Evolutionary conservation across 2,329 filamentous ascomycete genomes (phyloP).

Genomic region (Fusarium torreyae): DNA sequence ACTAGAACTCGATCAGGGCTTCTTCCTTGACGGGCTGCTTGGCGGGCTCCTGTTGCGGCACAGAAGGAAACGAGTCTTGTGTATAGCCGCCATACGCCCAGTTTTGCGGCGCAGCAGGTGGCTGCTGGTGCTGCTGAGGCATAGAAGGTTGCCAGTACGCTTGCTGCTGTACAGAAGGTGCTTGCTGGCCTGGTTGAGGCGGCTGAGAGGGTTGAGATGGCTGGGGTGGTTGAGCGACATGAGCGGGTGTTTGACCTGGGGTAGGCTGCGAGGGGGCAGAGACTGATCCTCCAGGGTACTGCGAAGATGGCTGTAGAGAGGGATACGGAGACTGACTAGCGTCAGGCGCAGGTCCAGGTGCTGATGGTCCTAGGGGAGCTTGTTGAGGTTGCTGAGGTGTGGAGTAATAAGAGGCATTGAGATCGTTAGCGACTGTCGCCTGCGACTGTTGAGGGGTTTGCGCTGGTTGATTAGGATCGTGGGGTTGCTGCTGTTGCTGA

Average conservation of each 20-base stretch:
- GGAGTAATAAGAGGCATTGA: constrained; percentile 73
- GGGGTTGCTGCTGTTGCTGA: constrained; percentile 45
- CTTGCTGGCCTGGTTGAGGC: constrained; percentile 48
- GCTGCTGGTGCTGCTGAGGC: constrained; percentile 51
- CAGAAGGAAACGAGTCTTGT: constrained; percentile 75
- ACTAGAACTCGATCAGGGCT: constrained; percentile 82
- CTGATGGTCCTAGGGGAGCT: constrained; percentile 56
- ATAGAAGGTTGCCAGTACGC: constrained; percentile 56
- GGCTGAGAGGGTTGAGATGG: constrained; percentile 48
- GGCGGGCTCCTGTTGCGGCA: constrained; percentile 63
- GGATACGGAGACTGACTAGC: constrained; percentile 66
- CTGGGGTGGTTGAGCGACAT: constrained; percentile 51
- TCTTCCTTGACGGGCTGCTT: constrained; percentile 76
- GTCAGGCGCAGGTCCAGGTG: constrained; percentile 60
- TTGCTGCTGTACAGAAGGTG: constrained; percentile 53
- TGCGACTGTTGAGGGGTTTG: constrained; percentile 52
- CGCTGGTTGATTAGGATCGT: constrained; percentile 49
- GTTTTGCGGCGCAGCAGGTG: constrained; percentile 57
- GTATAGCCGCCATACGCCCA: constrained; percentile 66
- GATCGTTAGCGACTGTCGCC: constrained; percentile 60
- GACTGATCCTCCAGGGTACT: constrained; percentile 61
- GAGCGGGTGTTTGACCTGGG: constrained; percentile 50
- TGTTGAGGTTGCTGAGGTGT: constrained; percentile 58
- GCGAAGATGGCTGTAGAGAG: constrained; percentile 64
- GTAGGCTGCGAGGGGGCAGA: constrained; percentile 55